A percentile compares a stretch with the other conserved stretches of the same genome.
Evolutionary conservation across 106 monocot genomes (phyloP).

Genomic region (Dendrobium nobile): DNA sequence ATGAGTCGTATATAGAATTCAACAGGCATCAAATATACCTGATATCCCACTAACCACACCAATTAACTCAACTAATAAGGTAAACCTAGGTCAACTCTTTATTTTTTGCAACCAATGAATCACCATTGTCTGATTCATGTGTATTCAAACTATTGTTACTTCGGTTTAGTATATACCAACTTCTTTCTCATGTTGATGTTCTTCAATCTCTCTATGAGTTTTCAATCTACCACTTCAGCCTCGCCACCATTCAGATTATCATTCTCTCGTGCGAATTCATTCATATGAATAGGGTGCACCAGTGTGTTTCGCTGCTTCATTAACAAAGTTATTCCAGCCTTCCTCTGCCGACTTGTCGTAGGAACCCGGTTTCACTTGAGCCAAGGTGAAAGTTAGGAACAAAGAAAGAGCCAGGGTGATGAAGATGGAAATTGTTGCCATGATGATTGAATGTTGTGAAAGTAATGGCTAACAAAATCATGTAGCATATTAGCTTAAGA

Average conservation of each 20-base stretch:
- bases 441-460: not conserved
- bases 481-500: too few species aligned
- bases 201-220: too few species aligned
- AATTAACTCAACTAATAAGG: too few species aligned
- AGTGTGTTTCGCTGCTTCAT: not conserved
- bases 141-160: too few species aligned
- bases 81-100: too few species aligned
- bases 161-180: not conserved
- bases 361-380: not conserved
- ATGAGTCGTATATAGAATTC: too few species aligned
- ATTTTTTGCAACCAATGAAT: too few species aligned
- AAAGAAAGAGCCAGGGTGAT: not conserved
- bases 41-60: too few species aligned
- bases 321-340: not conserved
- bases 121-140: too few species aligned
- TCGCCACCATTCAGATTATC: not conserved
- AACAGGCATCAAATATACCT: too few species aligned
- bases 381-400: not conserved
- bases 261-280: not conserved
- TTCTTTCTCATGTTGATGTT: not conserved
- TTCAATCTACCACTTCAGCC: not conserved
- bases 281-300: not conserved
- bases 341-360: not conserved
- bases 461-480: too few species aligned
- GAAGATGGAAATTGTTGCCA: not conserved